Conservation (phyloP, 1,284 basidiomycete species). For the Laetiporus sulphureus region DNA sequence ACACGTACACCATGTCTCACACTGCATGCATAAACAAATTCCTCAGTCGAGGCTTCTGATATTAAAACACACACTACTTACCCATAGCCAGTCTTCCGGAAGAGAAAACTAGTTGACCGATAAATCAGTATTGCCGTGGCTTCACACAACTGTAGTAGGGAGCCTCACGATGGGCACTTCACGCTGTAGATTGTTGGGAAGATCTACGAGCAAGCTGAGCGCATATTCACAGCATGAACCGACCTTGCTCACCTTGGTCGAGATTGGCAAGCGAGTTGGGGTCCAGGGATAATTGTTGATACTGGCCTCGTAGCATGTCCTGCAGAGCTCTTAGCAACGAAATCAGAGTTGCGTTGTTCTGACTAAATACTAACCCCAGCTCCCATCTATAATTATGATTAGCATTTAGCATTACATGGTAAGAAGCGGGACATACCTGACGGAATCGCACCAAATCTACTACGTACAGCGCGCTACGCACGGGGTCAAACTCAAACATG, state of each 20-base stretch:
- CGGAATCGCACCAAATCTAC: slow-evolving; percentile 95
- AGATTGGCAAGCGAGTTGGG: slow-evolving; percentile 92
- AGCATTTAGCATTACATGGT: slow-evolving; percentile 8
- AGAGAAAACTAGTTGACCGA: slow-evolving; percentile 86
- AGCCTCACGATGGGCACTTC: slow-evolving; percentile 80
- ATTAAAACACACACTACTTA: slow-evolving; percentile 29
- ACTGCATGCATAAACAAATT: slow-evolving; percentile 34
- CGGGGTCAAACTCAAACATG: slow-evolving; percentile 1
- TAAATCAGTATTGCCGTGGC: no score
- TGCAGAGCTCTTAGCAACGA: slow-evolving; percentile 23
- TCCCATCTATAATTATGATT: slow-evolving; percentile 46
- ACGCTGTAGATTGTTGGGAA: slow-evolving; percentile 88
- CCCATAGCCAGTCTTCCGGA: slow-evolving; percentile 90
- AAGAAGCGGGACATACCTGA: slow-evolving; percentile 40
- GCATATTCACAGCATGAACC: neutral
- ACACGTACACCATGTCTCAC: slow-evolving; percentile 79
- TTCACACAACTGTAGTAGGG: no score
- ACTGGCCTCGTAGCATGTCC: slow-evolving; percentile 89
- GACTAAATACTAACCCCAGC: slow-evolving; percentile 56
- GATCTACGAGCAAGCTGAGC: slow-evolving; percentile 41
- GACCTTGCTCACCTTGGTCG: slow-evolving; percentile 66
- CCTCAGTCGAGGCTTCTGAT: neutral
- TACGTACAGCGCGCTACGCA: slow-evolving; percentile 83
- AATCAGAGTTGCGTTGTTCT: neutral
- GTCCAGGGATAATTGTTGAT: slow-evolving; percentile 90